These are phyloP conservation scores for Echria macrotheca DNA, from an alignment of 495 filamentous ascomycete species.

Conservation along the genomic window DNA sequence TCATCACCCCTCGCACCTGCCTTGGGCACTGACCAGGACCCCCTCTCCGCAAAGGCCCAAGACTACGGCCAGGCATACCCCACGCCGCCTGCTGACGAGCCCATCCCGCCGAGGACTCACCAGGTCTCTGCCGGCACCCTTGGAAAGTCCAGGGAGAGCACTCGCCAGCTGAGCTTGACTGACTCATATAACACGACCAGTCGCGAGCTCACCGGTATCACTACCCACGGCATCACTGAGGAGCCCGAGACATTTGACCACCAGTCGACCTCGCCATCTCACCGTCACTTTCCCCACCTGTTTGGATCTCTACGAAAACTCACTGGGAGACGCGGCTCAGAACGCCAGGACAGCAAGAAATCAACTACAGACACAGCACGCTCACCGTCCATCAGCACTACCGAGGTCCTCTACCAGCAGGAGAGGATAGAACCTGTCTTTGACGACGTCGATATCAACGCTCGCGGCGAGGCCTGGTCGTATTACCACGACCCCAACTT, in stretches of 20 bases:
- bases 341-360: slow-evolving; percentile 25
- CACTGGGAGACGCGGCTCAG: slow-evolving; percentile 9
- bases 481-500: slow-evolving; percentile 29
- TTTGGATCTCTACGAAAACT: slow-evolving; percentile 22
- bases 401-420: slow-evolving; percentile 10
- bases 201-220: slow-evolving; percentile 21
- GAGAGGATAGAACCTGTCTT: slow-evolving; percentile 12
- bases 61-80: slow-evolving; percentile 11
- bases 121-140: slow-evolving; percentile 17
- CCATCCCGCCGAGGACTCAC: slow-evolving; percentile 5
- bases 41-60: slow-evolving; percentile 8
- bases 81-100: slow-evolving; percentile 9
- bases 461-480: slow-evolving; percentile 24
- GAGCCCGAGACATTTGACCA: slow-evolving; percentile 26
- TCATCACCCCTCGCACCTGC: slow-evolving; percentile 22
- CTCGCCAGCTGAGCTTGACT: slow-evolving; percentile 22
- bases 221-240: slow-evolving; percentile 23
- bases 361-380: slow-evolving; percentile 23
- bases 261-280: slow-evolving; percentile 9
- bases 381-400: slow-evolving; percentile 21
- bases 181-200: slow-evolving; percentile 26
- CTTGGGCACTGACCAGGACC: slow-evolving; percentile 7
- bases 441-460: slow-evolving; percentile 24
- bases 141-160: slow-evolving; percentile 21
- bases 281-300: slow-evolving; percentile 17